Evolutionary conservation across 2,329 filamentous ascomycete species (phyloP), one percentile per base, ranked within the genome.

Genomic region (Talaromyces sp.): DNA sequence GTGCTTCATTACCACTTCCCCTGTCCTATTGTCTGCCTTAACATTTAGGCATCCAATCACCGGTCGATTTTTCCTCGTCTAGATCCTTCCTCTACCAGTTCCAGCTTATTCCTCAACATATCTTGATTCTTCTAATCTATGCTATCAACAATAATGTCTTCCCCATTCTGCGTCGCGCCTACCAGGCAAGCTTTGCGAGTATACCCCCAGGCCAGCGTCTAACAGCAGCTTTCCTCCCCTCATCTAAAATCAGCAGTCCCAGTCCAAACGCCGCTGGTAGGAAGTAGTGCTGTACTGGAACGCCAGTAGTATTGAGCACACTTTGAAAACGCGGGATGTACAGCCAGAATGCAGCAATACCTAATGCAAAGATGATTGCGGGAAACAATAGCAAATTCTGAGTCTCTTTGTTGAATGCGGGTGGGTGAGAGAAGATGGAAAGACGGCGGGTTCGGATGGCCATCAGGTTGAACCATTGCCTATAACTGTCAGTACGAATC

Each of bases 261-360:
- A 89, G 67, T 0, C 90, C 91, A 75, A 93, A 92, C 0, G 87
- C 84, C 73, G 90, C 87, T 0, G 91, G 90, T 59, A 94, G 72
- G 74, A 94, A 93, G 85, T 88, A 94, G 72, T 93, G 82, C 75
- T 90, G 90, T 0, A 87, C 86, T 0, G 90, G 89, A 0, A 93
- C 87, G 0, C 78, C 72, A 0, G 85, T 82, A 0, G 89, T 92
- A 19, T 77, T 83, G 1, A 92, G 78, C 1, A 85, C 82, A 1
- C 74, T 72, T 73, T 91, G 88, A 35, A 93, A 79, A 3, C 82
- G 79, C 0, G 88, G 88, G 1, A 90, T 85, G 71, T 93, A 67
- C 14, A 85, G 72, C 85, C 85, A 90, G 67, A 93, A 84, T 62
- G 93, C 84, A 7, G 87, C 88, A 77, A 93, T 88, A 22, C 82